phyloP scores from a whole-genome alignment of 2,329 filamentous ascomycete species.

The Boeremia lycopersici region DNA sequence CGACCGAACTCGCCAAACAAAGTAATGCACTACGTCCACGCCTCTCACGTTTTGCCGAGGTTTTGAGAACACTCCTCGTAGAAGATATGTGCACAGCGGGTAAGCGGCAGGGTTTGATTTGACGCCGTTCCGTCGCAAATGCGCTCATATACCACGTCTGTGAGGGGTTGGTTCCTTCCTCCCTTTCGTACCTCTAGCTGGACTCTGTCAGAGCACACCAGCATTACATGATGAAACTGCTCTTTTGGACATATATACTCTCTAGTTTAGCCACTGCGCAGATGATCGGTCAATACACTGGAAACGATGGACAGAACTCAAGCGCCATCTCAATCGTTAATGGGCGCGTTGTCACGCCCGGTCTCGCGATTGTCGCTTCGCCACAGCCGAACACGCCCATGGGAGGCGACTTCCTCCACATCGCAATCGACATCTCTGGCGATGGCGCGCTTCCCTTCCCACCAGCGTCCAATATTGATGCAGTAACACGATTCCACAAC shows the following conservation, averaged over 20 bases:
- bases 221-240: slow-evolving; percentile 20
- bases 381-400: slow-evolving; percentile 47
- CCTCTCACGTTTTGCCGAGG: not conserved
- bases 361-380: slow-evolving; percentile 69
- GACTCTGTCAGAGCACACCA: slow-evolving; percentile 1
- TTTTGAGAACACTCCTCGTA: not conserved
- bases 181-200: not conserved
- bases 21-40: not conserved
- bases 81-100: not conserved
- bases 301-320: slow-evolving; percentile 27
- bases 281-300: slow-evolving; percentile 34
- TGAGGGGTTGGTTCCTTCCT: slow-evolving; percentile 20
- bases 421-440: slow-evolving; percentile 70
- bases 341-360: slow-evolving; percentile 73
- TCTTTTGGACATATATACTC: slow-evolving; percentile 28
- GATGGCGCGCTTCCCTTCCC: slow-evolving; percentile 68
- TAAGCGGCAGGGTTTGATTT: slow-evolving; percentile 14
- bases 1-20: not conserved
- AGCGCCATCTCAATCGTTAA: slow-evolving; percentile 62
- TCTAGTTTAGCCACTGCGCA: slow-evolving; percentile 28
- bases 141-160: slow-evolving; percentile 33
- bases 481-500: slow-evolving; percentile 64
- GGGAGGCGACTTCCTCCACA: slow-evolving; percentile 59
- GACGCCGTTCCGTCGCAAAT: slow-evolving; percentile 28
- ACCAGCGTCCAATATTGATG: slow-evolving; percentile 58